Evolutionary conservation across 2,329 filamentous ascomycete species (phyloP).

Genomic region (Ascochyta pisi): DNA sequence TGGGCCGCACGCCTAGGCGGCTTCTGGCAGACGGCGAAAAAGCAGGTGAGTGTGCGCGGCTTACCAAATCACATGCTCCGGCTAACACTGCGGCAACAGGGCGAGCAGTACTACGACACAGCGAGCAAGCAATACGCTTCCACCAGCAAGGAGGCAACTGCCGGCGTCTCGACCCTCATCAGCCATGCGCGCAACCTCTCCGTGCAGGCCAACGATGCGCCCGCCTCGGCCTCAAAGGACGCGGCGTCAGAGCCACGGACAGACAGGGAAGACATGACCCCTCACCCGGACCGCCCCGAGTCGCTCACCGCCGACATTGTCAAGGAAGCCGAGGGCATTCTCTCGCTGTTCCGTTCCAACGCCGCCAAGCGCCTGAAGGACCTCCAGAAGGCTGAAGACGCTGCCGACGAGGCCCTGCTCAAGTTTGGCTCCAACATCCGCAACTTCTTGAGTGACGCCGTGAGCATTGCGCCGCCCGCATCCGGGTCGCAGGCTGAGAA

Average conservation of each 20-base stretch:
- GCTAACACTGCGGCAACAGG: slow-evolving; percentile 55
- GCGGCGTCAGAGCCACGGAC: slow-evolving; percentile 23
- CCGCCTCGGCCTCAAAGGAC: slow-evolving; percentile 25
- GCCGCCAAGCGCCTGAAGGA: slow-evolving; percentile 86
- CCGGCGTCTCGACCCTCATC: slow-evolving; percentile 77
- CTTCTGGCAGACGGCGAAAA: slow-evolving; percentile 88
- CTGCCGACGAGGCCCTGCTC: slow-evolving; percentile 91
- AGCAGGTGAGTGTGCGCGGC: slow-evolving; percentile 68
- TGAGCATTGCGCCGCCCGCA: slow-evolving; percentile 80
- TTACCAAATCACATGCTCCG: not conserved
- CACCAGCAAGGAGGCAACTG: slow-evolving; percentile 80
- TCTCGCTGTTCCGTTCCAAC: slow-evolving; percentile 77
- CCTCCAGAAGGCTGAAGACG: slow-evolving; percentile 90
- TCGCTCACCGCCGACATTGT: slow-evolving; percentile 58
- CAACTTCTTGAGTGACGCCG: slow-evolving; percentile 88
- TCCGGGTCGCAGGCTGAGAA: slow-evolving; percentile 56
- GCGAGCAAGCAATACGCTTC: slow-evolving; percentile 81
- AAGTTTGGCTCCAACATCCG: slow-evolving; percentile 90
- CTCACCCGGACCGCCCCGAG: slow-evolving; percentile 52
- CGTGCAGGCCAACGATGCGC: slow-evolving; percentile 50
- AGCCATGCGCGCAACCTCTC: slow-evolving; percentile 77
- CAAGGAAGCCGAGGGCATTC: slow-evolving; percentile 68
- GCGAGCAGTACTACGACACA: slow-evolving; percentile 86
- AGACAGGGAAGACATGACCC: slow-evolving; percentile 30
- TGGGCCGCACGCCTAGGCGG: slow-evolving; percentile 91